Evolutionary conservation across 1,139 yeast genomes (phyloP).

Genomic region (Candida glucosophila): DNA sequence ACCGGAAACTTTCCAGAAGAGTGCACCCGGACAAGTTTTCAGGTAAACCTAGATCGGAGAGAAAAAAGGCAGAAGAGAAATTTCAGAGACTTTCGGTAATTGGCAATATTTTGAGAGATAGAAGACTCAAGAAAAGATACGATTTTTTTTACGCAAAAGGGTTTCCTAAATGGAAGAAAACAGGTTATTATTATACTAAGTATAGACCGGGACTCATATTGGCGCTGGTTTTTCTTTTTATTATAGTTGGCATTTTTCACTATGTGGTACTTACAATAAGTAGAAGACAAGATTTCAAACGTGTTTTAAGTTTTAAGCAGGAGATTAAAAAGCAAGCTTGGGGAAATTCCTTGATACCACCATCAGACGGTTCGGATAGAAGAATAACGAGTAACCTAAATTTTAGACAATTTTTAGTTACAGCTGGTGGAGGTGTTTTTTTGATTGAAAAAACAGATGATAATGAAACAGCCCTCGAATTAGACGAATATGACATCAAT

Average conservation of each 20-base stretch:
- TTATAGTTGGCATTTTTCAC: conserved; percentile 51
- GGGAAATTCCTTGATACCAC: conserved; percentile 44
- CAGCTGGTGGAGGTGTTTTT: conserved; percentile 62
- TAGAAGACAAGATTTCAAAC: conserved; percentile 50
- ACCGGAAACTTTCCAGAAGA: conserved; percentile 59
- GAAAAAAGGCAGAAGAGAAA: conserved; percentile 41
- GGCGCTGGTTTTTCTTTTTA: conserved; percentile 40
- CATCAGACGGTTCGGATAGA: conserved; percentile 37
- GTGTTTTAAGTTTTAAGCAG: conserved; percentile 43
- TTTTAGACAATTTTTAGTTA: conserved; percentile 57
- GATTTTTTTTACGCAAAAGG: conserved; percentile 81
- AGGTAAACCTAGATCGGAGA: conserved; percentile 32
- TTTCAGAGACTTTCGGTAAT: conserved; percentile 72
- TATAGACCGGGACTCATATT: conserved; percentile 54
- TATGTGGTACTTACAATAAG: conserved; percentile 47
- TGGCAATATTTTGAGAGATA: conserved; percentile 60
- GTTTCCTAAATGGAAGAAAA: conserved; percentile 71
- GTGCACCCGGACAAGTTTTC: conserved; percentile 78
- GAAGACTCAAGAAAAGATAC: conserved; percentile 60
- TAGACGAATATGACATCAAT: conserved; percentile 34
- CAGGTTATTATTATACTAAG: conserved; percentile 42
- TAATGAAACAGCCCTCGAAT: conserved; percentile 14
- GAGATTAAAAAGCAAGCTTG: conserved; percentile 53
- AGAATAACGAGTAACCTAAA: conserved; percentile 23
- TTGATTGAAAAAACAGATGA: conserved; percentile 45